Conservation (phyloP, 208 protist species). For the Acanthamoeba quina region DNA sequence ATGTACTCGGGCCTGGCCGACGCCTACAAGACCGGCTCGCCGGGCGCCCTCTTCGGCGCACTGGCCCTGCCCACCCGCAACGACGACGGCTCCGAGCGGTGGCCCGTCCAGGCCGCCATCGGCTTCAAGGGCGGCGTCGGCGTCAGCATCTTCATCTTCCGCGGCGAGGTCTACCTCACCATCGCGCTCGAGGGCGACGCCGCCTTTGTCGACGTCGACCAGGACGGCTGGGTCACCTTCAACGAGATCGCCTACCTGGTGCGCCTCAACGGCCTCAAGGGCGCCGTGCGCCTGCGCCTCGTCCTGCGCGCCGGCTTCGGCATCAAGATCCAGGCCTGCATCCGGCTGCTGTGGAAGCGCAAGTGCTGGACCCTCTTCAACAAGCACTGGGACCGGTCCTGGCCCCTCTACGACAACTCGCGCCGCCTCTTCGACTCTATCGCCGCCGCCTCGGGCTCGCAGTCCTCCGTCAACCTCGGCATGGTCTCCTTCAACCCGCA, state of each 20-base stretch:
- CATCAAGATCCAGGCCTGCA: slow-evolving; percentile 46
- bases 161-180: slow-evolving; percentile 15
- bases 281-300: neutral
- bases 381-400: neutral
- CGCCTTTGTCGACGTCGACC: slow-evolving; percentile 1
- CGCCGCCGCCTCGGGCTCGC: neutral
- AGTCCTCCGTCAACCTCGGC: neutral
- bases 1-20: slow-evolving; percentile 48
- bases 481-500: neutral
- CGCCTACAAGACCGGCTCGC: slow-evolving; percentile 17
- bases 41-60: slow-evolving; percentile 16
- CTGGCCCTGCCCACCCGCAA: slow-evolving; percentile 54
- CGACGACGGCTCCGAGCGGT: slow-evolving; percentile 57
- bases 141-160: slow-evolving; percentile 71
- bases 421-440: neutral
- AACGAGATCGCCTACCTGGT: slow-evolving; percentile 63
- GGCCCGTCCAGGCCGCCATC: slow-evolving; percentile 26
- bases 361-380: slow-evolving; percentile 8
- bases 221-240: slow-evolving; percentile 55
- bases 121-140: slow-evolving; percentile 46
- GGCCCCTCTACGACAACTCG: neutral
- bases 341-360: neutral
- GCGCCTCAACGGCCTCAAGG: neutral
- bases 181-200: slow-evolving; percentile 14
- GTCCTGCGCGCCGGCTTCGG: neutral